Base-by-base conservation (phyloP, 1,284 basidiomycete genomes). In the Moesziomyces parantarcticus region DNA sequence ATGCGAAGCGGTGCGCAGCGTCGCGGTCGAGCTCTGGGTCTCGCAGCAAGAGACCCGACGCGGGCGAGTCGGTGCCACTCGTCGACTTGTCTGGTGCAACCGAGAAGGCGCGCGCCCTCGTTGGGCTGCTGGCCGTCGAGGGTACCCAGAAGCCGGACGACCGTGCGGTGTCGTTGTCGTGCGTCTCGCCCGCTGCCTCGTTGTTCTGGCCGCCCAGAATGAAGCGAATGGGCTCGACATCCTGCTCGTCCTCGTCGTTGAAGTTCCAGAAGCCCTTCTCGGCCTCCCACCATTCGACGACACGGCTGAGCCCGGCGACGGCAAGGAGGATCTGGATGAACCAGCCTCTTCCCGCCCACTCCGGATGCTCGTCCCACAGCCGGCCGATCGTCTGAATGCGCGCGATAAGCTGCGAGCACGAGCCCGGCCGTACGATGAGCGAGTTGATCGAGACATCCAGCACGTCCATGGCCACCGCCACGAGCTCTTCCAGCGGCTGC, bases 251-350 rank as follows among this genome's bases (percentile, higher is more conserved):
- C 34, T 94, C 92, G 64, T 96, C 94, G 82, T 95, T 92, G 81
- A 98, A 98, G 81, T 97, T 97, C 97, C 97, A 99, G 85, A 99
- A 99, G 70, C 95, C 93, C 82, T 96, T 96, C 86, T 99, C 97
- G n/a, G 96, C 96, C 48, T 97, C 94, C 96, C 96, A 99, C 97
- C 97, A 99, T 82, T 99, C 97, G 62, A 98, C 90, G 26, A 99
- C 96, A 58, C 97, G 92, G 83, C 91, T 93, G 63, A 99, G 89
- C 76, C 92, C 93, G 43, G 97, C 97, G 50, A 99, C 91, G n/a
- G 97, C 95, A 54, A 99, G 90, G 34, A 83, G 71, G 29, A 81
- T 90, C 83, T 96, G 94, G 61, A 98, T 95, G 85, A 98, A 99
- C 97, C 97, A 99, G 61, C 92, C 93, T 57, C 96, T 89, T 14